A percentile compares a stretch with the other conserved stretches of the same genome.
Evolutionary conservation across 2,329 filamentous ascomycete genomes (phyloP).

Genomic region (Lasiodiplodia gonubiensis): DNA sequence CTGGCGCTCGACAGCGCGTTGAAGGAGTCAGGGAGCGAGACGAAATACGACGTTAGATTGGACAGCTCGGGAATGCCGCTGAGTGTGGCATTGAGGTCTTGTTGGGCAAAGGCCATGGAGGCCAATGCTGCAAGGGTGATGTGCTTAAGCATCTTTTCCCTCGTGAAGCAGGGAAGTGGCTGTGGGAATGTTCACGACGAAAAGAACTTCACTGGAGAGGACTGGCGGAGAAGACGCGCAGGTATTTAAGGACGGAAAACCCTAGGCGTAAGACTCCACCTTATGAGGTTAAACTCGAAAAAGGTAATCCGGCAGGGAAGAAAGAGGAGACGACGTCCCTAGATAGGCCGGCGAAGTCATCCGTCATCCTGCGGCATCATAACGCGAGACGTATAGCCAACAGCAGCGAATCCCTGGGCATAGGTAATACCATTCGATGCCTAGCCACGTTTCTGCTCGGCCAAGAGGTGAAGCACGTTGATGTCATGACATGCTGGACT

Average conservation of each 20-base stretch:
- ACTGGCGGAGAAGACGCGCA: background rate
- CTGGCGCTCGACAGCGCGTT: constrained; percentile 44
- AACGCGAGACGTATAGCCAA: background rate
- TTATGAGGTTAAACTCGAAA: background rate
- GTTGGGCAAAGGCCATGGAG: constrained; percentile 42
- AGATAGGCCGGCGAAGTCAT: background rate
- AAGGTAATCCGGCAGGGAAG: background rate
- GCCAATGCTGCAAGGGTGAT: constrained; percentile 46
- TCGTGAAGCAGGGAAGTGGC: background rate
- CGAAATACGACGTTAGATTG: constrained; percentile 45
- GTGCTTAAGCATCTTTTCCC: constrained; percentile 50
- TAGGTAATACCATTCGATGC: constrained; percentile 11
- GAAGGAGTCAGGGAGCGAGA: constrained; percentile 45
- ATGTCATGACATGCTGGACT: constrained; percentile 17
- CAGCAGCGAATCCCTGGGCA: constrained; percentile 3
- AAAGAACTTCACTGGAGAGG: background rate
- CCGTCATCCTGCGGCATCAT: constrained; percentile 4
- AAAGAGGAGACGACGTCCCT: background rate
- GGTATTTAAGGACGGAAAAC: constrained; percentile 9
- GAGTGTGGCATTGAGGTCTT: constrained; percentile 43
- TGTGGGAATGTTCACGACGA: background rate
- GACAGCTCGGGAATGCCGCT: constrained; percentile 41
- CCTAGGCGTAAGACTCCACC: constrained; percentile 9
- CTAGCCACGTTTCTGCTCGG: background rate
- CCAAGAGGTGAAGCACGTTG: background rate